These are phyloP conservation scores for Seiridium unicorne DNA, from an alignment of 2,329 filamentous ascomycete species.

Conservation along the genomic window DNA sequence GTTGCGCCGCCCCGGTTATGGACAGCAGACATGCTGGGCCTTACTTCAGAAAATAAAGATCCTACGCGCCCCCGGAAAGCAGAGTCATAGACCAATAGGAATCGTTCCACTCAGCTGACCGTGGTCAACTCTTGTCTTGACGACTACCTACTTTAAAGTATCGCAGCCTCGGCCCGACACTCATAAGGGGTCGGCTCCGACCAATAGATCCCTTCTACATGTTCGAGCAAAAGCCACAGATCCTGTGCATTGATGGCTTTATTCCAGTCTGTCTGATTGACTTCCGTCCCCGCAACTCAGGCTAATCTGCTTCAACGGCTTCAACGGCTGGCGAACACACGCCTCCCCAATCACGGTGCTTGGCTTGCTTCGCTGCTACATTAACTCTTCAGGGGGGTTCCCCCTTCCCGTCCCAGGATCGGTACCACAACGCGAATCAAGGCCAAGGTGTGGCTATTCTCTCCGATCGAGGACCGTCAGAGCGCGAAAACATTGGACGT, in stretches of 20 bases:
- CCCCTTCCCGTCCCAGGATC: not conserved
- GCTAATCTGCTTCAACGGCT: not conserved
- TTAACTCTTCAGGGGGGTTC: too few species aligned
- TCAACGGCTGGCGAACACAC: not conserved
- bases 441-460: not conserved
- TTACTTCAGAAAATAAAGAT: too few species aligned
- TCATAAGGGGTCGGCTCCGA: not conserved
- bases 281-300: not conserved
- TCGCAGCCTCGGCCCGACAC: not conserved
- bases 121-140: not conserved
- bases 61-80: not conserved
- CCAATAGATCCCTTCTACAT: not conserved
- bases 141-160: not conserved
- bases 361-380: not conserved
- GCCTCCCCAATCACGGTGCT: not conserved
- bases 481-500: too few species aligned
- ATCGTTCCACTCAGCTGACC: not conserved
- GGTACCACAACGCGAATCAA: not conserved
- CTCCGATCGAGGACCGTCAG: not conserved
- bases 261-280: not conserved
- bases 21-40: too few species aligned
- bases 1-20: too few species aligned
- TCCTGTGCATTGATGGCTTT: not conserved
- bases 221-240: not conserved
- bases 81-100: not conserved